A percentile compares a stretch with the other conserved stretches of the same genome.
Conservation (phyloP, 768 basidiomycete species). For the Ramaria sp. region DNA sequence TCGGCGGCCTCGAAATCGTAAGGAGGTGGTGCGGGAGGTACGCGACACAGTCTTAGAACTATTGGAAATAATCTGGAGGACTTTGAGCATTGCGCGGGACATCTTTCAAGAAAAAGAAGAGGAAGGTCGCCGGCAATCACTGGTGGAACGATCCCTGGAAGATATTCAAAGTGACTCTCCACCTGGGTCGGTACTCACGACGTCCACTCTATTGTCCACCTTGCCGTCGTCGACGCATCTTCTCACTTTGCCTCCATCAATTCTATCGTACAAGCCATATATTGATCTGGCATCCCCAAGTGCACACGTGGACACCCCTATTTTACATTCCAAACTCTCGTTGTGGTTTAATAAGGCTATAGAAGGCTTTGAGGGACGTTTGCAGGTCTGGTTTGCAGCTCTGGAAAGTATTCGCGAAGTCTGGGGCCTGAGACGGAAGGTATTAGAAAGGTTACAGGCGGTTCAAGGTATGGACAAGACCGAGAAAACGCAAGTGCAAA, state of each 20-base stretch:
- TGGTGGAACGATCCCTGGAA: constrained; percentile 47
- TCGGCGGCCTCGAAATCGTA: constrained; percentile 15
- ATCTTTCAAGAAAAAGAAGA: constrained; percentile 37
- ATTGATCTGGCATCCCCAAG: constrained; percentile 58
- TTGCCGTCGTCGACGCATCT: constrained; percentile 82
- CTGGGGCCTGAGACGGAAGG: constrained; percentile 49
- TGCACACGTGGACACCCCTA: constrained; percentile 33
- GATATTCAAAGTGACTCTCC: constrained; percentile 46
- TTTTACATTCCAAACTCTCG: constrained; percentile 36
- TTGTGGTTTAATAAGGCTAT: constrained; percentile 56
- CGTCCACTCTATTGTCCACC: constrained; percentile 51
- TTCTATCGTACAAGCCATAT: constrained; percentile 78
- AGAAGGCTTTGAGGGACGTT: constrained; percentile 31
- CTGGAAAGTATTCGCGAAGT: constrained; percentile 54
- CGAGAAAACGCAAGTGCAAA: constrained; percentile 36
- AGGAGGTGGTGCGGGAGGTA: constrained; percentile 36
- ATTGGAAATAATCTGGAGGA: constrained; percentile 46
- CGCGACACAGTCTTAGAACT: constrained; percentile 40
- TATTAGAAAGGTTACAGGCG: constrained; percentile 32
- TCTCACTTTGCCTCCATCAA: constrained; percentile 55
- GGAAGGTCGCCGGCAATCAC: constrained; percentile 23
- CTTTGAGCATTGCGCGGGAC: constrained; percentile 42
- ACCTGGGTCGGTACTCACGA: constrained; percentile 48
- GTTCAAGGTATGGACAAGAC: constrained; percentile 31
- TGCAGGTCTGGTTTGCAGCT: constrained; percentile 46